Evolutionary conservation across 2,329 filamentous ascomycete genomes (phyloP), one percentile per base, ranked within the genome.

Genomic region (Pyricularia sp.): DNA sequence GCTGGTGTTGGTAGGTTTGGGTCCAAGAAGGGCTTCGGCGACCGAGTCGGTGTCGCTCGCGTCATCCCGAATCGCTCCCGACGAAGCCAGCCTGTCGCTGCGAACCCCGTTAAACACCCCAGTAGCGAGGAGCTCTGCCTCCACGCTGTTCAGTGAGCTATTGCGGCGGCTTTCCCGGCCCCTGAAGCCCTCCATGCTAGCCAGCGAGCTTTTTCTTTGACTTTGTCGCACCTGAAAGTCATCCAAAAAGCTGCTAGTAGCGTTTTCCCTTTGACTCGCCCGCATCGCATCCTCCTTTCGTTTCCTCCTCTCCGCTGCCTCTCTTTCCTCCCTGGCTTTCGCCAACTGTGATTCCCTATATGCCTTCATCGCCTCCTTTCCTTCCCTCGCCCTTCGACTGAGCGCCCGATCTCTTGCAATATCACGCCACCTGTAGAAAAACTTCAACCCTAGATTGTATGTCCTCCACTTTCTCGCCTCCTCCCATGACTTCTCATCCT

Each of bases 371-470:
- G 81, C 78, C 55, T 84, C 81, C 63, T 81, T 79, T 24, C 81
- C 82, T 55, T 79, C 77, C 35, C 77, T 77, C 8, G 83, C 80
- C 26, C 84, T 77, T n/a, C 77, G 76, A 65, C 79, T 77, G 19
- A 82, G 76, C 3, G 80, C 77, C 22, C 77, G 78, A 60, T 79
- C 76, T 13, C 82, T 77, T 9, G 79, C 81, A 53, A 73, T 77
- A 16, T 79, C 71, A 62, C 78, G 80, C 84, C 84, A 86, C 22
- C 76, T 75, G 68, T 85, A 84, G 66, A 85, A 84, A 71, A 77
- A 86, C 62, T 80, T 84, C 66, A 84, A 73, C 13, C 75, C 73
- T 33, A 86, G 74, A 65, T 76, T 84, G 69, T 82, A 79, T 3
- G 68, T 70, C 49, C 80, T 77, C 68, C 81, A 84, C n/a, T 75